These are phyloP conservation scores for Erodium maritimum DNA, from an alignment of 345 rosid genomes.

Conservation along the genomic window DNA sequence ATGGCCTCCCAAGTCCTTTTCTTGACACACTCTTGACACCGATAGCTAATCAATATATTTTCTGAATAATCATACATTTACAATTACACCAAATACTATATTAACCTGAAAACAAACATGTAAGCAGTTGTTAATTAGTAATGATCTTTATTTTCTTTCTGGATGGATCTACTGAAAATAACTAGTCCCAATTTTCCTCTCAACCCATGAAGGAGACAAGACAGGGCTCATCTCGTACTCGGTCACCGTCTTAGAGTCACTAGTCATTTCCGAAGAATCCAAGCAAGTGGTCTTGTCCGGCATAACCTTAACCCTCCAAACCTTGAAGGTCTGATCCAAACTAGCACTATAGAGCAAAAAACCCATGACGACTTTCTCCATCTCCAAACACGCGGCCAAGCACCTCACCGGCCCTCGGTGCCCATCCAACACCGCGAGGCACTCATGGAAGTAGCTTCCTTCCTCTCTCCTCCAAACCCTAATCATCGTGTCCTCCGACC, in stretches of 20 bases:
- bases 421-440: constrained; percentile 37
- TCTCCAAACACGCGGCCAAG: constrained; percentile 30
- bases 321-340: constrained; percentile 40
- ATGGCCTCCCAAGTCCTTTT: too few relatives aligned
- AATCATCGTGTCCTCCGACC: constrained; percentile 43
- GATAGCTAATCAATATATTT: too few relatives aligned
- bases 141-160: too few relatives aligned
- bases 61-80: too few relatives aligned
- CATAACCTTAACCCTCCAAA: constrained; percentile 41
- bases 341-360: constrained; percentile 39
- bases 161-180: not conserved
- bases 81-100: too few relatives aligned
- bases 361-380: constrained; percentile 38
- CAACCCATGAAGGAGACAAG: constrained; percentile 46
- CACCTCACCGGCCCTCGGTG: constrained; percentile 40
- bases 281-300: constrained; percentile 19
- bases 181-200: constrained; percentile 20
- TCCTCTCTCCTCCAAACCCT: constrained; percentile 48
- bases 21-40: too few relatives aligned
- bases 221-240: constrained; percentile 37
- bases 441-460: constrained; percentile 43
- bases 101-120: too few relatives aligned
- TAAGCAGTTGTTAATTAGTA: too few relatives aligned
- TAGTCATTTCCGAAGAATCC: constrained; percentile 11
- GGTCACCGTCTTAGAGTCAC: constrained; percentile 6